Conservation (phyloP, 78 protist genomes). For the Guillardia theta region DNA sequence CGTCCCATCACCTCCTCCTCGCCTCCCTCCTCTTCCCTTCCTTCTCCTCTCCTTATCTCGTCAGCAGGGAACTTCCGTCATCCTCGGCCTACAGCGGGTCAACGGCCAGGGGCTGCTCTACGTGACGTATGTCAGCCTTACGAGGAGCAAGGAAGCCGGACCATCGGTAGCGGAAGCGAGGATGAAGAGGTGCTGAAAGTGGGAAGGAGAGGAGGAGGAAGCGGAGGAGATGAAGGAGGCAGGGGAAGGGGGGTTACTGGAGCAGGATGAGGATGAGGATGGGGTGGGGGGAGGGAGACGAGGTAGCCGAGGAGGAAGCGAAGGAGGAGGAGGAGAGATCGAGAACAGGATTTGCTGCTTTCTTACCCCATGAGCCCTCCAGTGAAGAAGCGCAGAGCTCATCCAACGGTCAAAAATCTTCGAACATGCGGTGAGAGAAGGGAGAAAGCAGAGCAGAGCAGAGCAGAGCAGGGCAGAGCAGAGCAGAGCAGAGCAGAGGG, state of each 20-base stretch:
- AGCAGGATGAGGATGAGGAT: background rate
- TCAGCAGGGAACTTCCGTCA: no score
- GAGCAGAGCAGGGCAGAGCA: no score
- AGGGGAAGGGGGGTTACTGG: background rate
- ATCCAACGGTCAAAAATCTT: no score
- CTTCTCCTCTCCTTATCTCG: no score
- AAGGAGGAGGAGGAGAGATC: background rate
- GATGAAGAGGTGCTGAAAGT: background rate
- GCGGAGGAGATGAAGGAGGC: background rate
- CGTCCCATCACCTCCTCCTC: no score
- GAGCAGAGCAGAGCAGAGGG: no score
- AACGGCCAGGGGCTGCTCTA: background rate
- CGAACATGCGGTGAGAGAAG: no score
- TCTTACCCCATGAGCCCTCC: no score
- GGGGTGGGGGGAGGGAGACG: background rate
- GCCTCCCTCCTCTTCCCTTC: no score
- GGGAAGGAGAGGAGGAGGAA: background rate
- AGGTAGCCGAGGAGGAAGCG: background rate
- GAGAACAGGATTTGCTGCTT: no score
- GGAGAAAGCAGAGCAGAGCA: no score
- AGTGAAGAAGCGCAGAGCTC: no score
- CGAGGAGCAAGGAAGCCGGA: background rate
- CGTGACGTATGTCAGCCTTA: background rate
- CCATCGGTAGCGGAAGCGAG: background rate
- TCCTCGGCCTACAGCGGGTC: background rate